These are phyloP conservation scores for Salix dunnii DNA, from an alignment of 345 rosid species.

Conservation along the genomic window DNA sequence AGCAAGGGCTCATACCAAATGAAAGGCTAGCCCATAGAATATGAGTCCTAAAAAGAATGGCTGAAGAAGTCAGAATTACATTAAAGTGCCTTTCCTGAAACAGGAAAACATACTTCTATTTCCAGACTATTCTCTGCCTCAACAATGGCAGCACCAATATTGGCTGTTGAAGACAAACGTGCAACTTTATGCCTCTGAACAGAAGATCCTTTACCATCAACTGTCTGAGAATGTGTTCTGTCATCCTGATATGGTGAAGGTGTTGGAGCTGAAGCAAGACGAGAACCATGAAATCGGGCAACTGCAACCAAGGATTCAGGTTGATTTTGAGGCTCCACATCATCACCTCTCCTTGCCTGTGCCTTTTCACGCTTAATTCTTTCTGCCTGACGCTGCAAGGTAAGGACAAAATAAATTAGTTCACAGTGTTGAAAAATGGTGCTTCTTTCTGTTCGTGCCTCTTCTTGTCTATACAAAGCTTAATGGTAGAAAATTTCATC, in stretches of 20 bases:
- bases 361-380: constrained; percentile 63
- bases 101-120: constrained; percentile 71
- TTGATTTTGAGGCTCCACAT: constrained; percentile 47
- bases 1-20: constrained; percentile 47
- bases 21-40: constrained; percentile 33
- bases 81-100: constrained; percentile 40
- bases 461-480: background rate
- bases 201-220: constrained; percentile 33
- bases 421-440: background rate
- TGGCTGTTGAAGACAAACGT: constrained; percentile 50
- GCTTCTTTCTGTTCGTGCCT: background rate
- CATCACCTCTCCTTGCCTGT: constrained; percentile 57
- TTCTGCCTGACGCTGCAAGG: constrained; percentile 69
- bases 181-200: constrained; percentile 42
- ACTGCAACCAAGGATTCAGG: constrained; percentile 72
- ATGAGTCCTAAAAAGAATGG: constrained; percentile 40
- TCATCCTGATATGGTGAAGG: constrained; percentile 68
- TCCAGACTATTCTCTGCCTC: constrained; percentile 70
- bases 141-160: constrained; percentile 69
- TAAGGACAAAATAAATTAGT: constrained; percentile 7
- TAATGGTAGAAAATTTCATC: background rate
- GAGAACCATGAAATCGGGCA: constrained; percentile 67
- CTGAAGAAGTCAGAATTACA: constrained; percentile 42
- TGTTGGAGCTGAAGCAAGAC: constrained; percentile 81
- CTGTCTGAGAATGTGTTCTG: background rate